These are phyloP conservation scores for Leucosporidium scottii DNA, from an alignment of 768 basidiomycete species.

Conservation along the genomic window DNA sequence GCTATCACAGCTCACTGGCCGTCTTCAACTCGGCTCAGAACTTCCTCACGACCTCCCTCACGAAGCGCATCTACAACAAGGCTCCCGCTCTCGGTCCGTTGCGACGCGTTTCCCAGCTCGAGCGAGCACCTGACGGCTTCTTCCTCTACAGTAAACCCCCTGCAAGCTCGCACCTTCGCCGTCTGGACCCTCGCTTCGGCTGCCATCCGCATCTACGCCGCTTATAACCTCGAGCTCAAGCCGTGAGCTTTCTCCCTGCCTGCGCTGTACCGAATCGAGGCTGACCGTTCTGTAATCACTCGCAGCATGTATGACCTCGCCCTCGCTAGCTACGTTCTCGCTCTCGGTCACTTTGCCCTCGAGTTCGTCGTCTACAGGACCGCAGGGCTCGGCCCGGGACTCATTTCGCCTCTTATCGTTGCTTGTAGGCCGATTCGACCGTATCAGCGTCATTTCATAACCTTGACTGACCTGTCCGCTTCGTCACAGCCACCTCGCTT, in stretches of 20 bases:
- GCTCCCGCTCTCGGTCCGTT: slow-evolving; percentile 44
- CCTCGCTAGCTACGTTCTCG: slow-evolving; percentile 78
- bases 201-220: slow-evolving; percentile 73
- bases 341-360: slow-evolving; percentile 78
- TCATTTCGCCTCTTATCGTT: slow-evolving; percentile 70
- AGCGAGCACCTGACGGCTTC: slow-evolving; percentile 41
- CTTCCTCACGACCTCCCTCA: slow-evolving; percentile 67
- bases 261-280: not conserved
- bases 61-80: slow-evolving; percentile 60
- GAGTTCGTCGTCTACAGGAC: slow-evolving; percentile 79
- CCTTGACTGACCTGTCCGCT: not conserved
- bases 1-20: slow-evolving; percentile 44
- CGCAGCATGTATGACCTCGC: slow-evolving; percentile 84
- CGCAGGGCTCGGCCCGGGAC: slow-evolving; percentile 55
- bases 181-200: slow-evolving; percentile 85
- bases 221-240: slow-evolving; percentile 78
- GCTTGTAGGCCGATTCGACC: slow-evolving; percentile 56
- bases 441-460: not conserved
- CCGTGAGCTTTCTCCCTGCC: slow-evolving; percentile 46
- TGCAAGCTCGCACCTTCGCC: slow-evolving; percentile 84
- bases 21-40: slow-evolving; percentile 82
- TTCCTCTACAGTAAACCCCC: slow-evolving; percentile 59
- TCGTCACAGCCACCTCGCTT: slow-evolving; percentile 47
- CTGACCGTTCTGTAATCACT: not conserved
- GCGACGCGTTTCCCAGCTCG: not conserved